Evolutionary conservation across 176 grass and related monocot species (phyloP).

Genomic region (Chloris gayana): DNA sequence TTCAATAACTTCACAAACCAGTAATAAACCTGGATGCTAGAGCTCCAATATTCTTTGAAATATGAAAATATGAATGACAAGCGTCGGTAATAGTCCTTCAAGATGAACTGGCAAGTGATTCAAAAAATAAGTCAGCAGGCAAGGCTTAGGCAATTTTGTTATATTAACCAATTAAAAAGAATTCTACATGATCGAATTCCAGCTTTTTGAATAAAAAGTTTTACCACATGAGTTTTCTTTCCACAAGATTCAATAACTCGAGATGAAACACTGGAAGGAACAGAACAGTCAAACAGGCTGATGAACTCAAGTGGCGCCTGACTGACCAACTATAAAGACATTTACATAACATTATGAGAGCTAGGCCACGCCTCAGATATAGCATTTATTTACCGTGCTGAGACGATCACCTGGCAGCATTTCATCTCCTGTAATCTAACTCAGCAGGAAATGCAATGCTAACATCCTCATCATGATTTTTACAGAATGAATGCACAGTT

Average conservation of each 20-base stretch:
- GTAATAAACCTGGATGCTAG: neutral
- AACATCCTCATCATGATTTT: conserved; percentile 54
- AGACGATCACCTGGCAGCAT: conserved; percentile 32
- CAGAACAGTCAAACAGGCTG: conserved; percentile 21
- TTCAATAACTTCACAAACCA: neutral
- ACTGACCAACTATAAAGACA: conserved; percentile 30
- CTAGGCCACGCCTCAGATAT: conserved; percentile 38
- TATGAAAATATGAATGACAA: neutral
- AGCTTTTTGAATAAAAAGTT: conserved; percentile 36
- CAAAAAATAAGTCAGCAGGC: no score
- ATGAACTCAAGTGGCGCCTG: conserved; percentile 18
- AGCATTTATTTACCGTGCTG: conserved; percentile 59
- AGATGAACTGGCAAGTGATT: conserved; percentile 6
- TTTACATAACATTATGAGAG: conserved; percentile 55
- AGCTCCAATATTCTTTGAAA: neutral
- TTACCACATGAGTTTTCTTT: conserved; percentile 27
- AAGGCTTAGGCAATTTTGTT: conserved; percentile 24
- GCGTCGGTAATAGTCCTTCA: neutral
- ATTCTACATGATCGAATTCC: conserved; percentile 34
- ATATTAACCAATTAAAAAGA: conserved; percentile 36
- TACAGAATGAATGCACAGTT: conserved; percentile 43
- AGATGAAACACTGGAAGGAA: conserved; percentile 7
- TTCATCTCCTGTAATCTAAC: conserved; percentile 49
- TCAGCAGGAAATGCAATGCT: conserved; percentile 52
- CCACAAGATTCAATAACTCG: conserved; percentile 17